phyloP scores from a whole-genome alignment of 1,284 basidiomycete genomes.

The Pulveroboletus sp. region DNA sequence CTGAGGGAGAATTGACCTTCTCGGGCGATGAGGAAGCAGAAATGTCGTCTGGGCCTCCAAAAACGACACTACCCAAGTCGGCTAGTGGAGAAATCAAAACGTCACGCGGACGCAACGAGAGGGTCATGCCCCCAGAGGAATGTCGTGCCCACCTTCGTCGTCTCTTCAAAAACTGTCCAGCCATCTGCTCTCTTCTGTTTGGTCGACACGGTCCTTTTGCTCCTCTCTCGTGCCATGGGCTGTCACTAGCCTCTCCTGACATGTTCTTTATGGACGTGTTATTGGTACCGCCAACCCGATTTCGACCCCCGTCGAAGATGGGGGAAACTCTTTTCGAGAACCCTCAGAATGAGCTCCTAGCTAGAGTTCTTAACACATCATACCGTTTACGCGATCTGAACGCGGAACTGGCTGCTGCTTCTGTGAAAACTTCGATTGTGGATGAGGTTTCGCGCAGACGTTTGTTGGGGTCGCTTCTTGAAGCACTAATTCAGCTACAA shows the following conservation, averaged over 20 bases:
- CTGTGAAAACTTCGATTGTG: constrained; percentile 55
- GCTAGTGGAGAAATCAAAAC: constrained; percentile 80
- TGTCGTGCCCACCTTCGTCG: constrained; percentile 91
- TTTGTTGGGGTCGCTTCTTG: constrained; percentile 74
- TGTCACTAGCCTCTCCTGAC: constrained; percentile 79
- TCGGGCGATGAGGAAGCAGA: constrained; percentile 52
- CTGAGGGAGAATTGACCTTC: constrained; percentile 46
- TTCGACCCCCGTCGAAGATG: constrained; percentile 93
- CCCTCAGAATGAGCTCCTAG: constrained; percentile 93
- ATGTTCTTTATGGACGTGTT: constrained; percentile 98
- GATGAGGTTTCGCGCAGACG: constrained; percentile 61
- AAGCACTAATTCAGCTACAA: constrained; percentile 87
- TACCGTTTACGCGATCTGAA: constrained; percentile 83
- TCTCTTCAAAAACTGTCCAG: constrained; percentile 83
- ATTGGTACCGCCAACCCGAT: constrained; percentile 91
- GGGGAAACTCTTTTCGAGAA: constrained; percentile 95
- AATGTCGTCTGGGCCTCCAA: constrained; percentile 13
- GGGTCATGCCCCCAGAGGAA: constrained; percentile 89
- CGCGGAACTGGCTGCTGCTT: constrained; percentile 62
- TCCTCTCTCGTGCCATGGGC: constrained; percentile 51
- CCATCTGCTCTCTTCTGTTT: constrained; percentile 86
- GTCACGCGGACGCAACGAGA: constrained; percentile 78
- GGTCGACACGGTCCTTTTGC: constrained; percentile 90
- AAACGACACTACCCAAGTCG: constrained; percentile 54
- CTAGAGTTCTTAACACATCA: constrained; percentile 81